Conservation (phyloP, 768 basidiomycete species). For the Boletus patriciae region DNA sequence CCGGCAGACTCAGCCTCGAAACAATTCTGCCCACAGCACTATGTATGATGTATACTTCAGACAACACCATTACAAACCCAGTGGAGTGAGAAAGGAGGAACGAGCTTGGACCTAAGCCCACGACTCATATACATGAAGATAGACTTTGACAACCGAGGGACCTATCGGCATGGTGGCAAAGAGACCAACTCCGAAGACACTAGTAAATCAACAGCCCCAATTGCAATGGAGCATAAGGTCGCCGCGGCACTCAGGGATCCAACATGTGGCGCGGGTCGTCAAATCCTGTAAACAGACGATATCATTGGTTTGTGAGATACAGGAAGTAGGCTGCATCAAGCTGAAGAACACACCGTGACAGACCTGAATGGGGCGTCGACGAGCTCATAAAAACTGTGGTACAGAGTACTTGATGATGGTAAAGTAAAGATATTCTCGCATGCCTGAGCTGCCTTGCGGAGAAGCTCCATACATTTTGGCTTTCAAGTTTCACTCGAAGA, state of each 20-base stretch:
- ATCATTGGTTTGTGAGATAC: background rate
- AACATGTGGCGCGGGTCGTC: background rate
- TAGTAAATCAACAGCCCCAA: background rate
- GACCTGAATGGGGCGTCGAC: too few species aligned
- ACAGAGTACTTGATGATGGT: too few species aligned
- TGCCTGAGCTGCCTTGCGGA: too few species aligned
- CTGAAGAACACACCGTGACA: too few species aligned
- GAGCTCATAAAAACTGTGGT: too few species aligned
- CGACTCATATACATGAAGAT: conserved; percentile 5
- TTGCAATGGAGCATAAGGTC: background rate
- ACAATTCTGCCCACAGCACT: too few species aligned
- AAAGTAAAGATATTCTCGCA: too few species aligned
- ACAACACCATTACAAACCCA: background rate
- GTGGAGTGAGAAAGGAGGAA: background rate
- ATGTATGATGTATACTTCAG: background rate
- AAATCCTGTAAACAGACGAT: background rate
- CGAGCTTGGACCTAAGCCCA: background rate
- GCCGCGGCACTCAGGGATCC: background rate
- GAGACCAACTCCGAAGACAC: background rate
- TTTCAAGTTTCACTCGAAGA: too few species aligned
- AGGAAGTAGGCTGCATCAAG: too few species aligned
- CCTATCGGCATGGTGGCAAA: conserved; percentile 4
- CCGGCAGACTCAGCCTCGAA: too few species aligned
- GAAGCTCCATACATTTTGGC: too few species aligned
- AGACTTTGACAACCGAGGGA: conserved; percentile 3